phyloP scores from a whole-genome alignment of 441 rosid genomes.

The Dalechampia spathulata region DNA sequence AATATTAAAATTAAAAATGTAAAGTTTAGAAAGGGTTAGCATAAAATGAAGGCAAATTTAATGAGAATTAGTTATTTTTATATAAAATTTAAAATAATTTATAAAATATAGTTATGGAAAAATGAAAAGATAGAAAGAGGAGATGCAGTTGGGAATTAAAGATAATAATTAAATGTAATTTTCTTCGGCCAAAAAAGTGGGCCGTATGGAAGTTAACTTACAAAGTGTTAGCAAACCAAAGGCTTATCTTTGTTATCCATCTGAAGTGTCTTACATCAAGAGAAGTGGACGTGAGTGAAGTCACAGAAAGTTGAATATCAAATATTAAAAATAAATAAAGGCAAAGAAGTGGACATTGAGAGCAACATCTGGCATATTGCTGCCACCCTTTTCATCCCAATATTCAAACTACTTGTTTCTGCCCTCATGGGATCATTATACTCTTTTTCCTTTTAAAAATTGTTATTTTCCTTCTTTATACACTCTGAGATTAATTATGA shows the following conservation, averaged over 20 bases:
- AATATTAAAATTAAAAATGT: too few relatives aligned
- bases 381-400: not conserved
- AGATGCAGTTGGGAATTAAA: too few relatives aligned
- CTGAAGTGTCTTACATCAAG: slow-evolving; percentile 14
- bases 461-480: too few relatives aligned
- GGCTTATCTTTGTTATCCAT: slow-evolving; percentile 28
- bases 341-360: slow-evolving; percentile 16
- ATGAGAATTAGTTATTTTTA: too few relatives aligned
- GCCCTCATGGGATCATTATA: slow-evolving; percentile 23
- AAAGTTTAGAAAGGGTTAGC: too few relatives aligned
- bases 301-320: not conserved
- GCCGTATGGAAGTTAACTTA: slow-evolving; percentile 13
- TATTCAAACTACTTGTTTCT: slow-evolving; percentile 8
- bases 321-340: not conserved
- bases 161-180: too few relatives aligned
- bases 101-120: too few relatives aligned
- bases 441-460: not conserved
- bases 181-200: not conserved
- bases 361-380: slow-evolving; percentile 11
- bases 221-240: slow-evolving; percentile 11
- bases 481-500: too few relatives aligned
- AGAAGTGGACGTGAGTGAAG: slow-evolving; percentile 22
- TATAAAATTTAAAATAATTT: too few relatives aligned
- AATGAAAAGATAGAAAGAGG: too few relatives aligned
- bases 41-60: too few relatives aligned